Conservation (phyloP, 352 stramenopile genomes). For the Phytophthora ramorum region DNA sequence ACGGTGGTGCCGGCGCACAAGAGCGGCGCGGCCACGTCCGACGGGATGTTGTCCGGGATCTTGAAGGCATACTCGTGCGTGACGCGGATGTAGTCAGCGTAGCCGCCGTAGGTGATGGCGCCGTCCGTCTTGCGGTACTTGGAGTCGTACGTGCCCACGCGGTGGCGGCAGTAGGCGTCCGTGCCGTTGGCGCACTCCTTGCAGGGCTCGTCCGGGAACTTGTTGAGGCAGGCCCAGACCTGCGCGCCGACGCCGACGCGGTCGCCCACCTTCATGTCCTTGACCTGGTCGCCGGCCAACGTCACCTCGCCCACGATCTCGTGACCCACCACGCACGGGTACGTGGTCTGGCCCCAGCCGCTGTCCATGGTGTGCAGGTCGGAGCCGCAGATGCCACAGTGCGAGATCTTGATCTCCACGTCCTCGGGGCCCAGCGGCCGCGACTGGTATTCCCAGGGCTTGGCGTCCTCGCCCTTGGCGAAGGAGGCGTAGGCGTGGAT, state of each 20-base stretch:
- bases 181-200: conserved; percentile 57
- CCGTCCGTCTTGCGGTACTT: conserved; percentile 50
- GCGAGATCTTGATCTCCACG: conserved; percentile 66
- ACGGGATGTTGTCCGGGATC: conserved; percentile 76
- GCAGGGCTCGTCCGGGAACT: conserved; percentile 61
- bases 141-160: conserved; percentile 60
- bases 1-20: conserved; percentile 88
- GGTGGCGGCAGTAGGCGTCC: conserved; percentile 73
- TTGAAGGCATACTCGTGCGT: conserved; percentile 68
- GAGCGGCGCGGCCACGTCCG: conserved; percentile 63
- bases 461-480: conserved; percentile 32
- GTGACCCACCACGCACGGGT: conserved; percentile 59
- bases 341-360: conserved; percentile 50
- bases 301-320: conserved; percentile 66
- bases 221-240: conserved; percentile 69
- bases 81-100: conserved; percentile 73
- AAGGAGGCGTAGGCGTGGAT: conserved; percentile 57
- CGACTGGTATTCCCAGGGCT: conserved; percentile 54
- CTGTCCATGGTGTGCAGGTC: conserved; percentile 63
- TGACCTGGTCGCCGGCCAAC: conserved; percentile 49
- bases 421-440: conserved; percentile 50
- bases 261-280: conserved; percentile 75
- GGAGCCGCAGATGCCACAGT: conserved; percentile 66
- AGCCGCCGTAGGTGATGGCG: conserved; percentile 59
- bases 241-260: conserved; percentile 82